Evolutionary conservation across 768 basidiomycete species (phyloP).

Genomic region (Hericium alpestre): DNA sequence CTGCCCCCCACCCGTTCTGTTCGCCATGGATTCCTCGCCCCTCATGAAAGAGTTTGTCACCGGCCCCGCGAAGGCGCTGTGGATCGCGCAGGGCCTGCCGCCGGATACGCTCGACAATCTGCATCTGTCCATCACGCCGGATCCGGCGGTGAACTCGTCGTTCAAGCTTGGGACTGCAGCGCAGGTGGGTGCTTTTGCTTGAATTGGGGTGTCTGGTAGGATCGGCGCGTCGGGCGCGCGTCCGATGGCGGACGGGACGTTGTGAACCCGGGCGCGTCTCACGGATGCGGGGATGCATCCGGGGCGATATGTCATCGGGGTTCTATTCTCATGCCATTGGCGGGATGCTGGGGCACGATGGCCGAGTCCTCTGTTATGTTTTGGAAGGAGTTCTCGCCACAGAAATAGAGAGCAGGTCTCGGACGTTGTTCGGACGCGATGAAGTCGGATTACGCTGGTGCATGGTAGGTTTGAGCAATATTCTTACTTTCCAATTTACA

Average conservation of each 20-base stretch:
- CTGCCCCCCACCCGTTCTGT: too few relatives aligned
- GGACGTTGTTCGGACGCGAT: too few relatives aligned
- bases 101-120: slow-evolving; percentile 26
- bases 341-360: too few relatives aligned
- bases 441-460: too few relatives aligned
- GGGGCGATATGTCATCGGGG: too few relatives aligned
- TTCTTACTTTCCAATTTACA: slow-evolving; percentile 9
- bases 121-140: slow-evolving; percentile 27
- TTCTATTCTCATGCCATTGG: too few relatives aligned
- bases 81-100: slow-evolving; percentile 33
- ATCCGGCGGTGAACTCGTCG: slow-evolving; percentile 38
- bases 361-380: too few relatives aligned
- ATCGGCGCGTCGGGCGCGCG: background rate
- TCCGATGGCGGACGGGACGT: too few relatives aligned
- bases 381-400: too few relatives aligned
- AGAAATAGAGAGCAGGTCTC: too few relatives aligned
- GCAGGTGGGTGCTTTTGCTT: slow-evolving; percentile 27
- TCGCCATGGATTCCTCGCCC: slow-evolving; percentile 1
- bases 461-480: background rate
- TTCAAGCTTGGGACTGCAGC: slow-evolving; percentile 44
- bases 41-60: slow-evolving; percentile 4
- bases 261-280: too few relatives aligned
- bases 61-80: slow-evolving; percentile 21
- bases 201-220: background rate
- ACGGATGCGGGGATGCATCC: too few relatives aligned